phyloP scores from a whole-genome alignment of 805 yeast species.

The Candida ponderosae region DNA sequence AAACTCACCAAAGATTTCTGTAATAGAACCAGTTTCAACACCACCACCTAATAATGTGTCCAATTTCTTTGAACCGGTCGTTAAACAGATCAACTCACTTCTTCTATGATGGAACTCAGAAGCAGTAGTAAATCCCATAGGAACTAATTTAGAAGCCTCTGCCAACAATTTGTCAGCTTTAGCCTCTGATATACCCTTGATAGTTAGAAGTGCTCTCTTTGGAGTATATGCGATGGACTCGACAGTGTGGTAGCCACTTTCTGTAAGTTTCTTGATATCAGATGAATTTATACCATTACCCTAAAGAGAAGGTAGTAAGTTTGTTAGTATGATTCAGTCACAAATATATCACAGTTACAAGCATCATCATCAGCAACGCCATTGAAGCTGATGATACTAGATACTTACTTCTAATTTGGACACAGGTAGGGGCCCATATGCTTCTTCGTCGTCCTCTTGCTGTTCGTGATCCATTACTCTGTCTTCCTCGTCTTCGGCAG shows the following conservation, averaged over 20 bases:
- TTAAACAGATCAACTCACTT: constrained; percentile 82
- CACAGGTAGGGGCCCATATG: constrained; percentile 50
- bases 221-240: constrained; percentile 94
- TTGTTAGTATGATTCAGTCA: no score
- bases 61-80: constrained; percentile 91
- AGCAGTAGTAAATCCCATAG: constrained; percentile 96
- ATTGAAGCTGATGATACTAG: neutral
- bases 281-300: constrained; percentile 81
- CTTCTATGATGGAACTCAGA: constrained; percentile 88
- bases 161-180: constrained; percentile 80
- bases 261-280: constrained; percentile 74
- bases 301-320: constrained; percentile 18
- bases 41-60: constrained; percentile 96
- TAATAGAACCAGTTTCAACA: constrained; percentile 92
- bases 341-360: no score
- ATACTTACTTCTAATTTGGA: constrained; percentile 33
- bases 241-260: constrained; percentile 81
- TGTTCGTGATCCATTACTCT: constrained; percentile 8
- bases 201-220: constrained; percentile 62
- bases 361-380: no score
- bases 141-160: constrained; percentile 83
- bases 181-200: constrained; percentile 92
- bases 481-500: constrained; percentile 2
- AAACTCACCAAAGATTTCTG: constrained; percentile 95
- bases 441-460: constrained; percentile 45